Percentiles rank a stretch among this genome's conserved stretches.
Conservation (phyloP, 805 yeast genomes). For the Saccharomycopsis fodiens region DNA sequence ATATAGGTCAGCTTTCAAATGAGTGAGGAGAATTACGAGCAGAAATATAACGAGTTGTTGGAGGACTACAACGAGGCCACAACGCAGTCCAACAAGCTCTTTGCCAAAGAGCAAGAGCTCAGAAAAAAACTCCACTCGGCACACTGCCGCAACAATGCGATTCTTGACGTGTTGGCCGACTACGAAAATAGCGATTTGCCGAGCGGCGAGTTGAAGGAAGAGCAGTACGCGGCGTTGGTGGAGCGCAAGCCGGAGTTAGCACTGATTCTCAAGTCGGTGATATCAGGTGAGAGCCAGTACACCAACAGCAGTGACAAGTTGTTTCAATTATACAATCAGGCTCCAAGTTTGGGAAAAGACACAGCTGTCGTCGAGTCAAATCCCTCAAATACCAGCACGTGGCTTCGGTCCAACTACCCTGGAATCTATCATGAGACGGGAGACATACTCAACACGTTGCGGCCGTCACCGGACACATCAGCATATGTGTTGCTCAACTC, state of each 20-base stretch:
- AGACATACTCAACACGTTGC: constrained; percentile 11
- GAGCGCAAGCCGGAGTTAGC: constrained; percentile 2
- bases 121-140: constrained; percentile 2
- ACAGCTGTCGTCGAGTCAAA: constrained; percentile 1
- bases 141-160: constrained; percentile 6
- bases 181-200: not conserved
- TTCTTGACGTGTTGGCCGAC: constrained; percentile 11
- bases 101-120: constrained; percentile 7
- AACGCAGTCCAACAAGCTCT: constrained; percentile 1
- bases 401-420: constrained; percentile 13
- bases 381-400: constrained; percentile 10
- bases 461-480: constrained; percentile 11
- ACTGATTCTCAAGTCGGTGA: not conserved
- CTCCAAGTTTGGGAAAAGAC: constrained; percentile 6
- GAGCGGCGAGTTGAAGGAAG: not conserved
- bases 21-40: constrained; percentile 4
- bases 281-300: not conserved
- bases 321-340: constrained; percentile 7
- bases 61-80: constrained; percentile 4
- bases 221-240: not conserved
- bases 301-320: constrained; percentile 1
- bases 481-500: constrained; percentile 15
- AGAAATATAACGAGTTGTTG: constrained; percentile 3
- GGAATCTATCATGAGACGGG: constrained; percentile 16
- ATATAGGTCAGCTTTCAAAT: too few relatives aligned